These are phyloP conservation scores for Pseudogymnoascus sp. DNA, from an alignment of 2,329 filamentous ascomycete species.

Conservation along the genomic window DNA sequence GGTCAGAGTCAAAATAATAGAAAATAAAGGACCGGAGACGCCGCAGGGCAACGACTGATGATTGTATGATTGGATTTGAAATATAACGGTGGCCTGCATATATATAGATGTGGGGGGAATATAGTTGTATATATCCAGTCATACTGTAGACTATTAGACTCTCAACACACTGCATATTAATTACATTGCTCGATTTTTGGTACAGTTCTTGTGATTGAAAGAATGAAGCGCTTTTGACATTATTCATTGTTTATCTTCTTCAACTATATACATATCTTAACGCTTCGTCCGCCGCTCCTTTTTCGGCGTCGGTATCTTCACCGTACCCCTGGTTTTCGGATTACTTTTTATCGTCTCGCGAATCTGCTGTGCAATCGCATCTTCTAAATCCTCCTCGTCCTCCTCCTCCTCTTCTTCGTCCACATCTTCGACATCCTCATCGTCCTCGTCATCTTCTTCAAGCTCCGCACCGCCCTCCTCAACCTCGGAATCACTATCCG, in stretches of 20 bases:
- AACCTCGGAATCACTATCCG: constrained; percentile 27
- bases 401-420: constrained; percentile 22
- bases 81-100: neutral
- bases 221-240: neutral
- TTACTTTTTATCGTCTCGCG: constrained; percentile 23
- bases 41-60: neutral
- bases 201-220: neutral
- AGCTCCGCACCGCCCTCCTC: constrained; percentile 25
- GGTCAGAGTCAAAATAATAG: neutral
- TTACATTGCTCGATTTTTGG: neutral
- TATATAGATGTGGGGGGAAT: constrained; percentile 4
- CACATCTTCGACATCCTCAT: constrained; percentile 34
- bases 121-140: constrained; percentile 6
- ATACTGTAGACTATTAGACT: constrained; percentile 4
- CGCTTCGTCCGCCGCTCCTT: constrained; percentile 27
- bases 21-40: neutral
- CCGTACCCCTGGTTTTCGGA: constrained; percentile 15
- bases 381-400: constrained; percentile 18
- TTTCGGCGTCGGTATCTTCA: constrained; percentile 17
- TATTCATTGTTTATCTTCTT: constrained; percentile 5
- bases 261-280: constrained; percentile 7
- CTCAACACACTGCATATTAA: constrained; percentile 4
- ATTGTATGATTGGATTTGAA: constrained; percentile 4
- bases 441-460: constrained; percentile 30
- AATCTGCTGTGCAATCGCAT: constrained; percentile 25